Evolutionary conservation across 495 filamentous ascomycete species (phyloP), one percentile per base, ranked within the genome.

Genomic region (Aspergillus leporis): DNA sequence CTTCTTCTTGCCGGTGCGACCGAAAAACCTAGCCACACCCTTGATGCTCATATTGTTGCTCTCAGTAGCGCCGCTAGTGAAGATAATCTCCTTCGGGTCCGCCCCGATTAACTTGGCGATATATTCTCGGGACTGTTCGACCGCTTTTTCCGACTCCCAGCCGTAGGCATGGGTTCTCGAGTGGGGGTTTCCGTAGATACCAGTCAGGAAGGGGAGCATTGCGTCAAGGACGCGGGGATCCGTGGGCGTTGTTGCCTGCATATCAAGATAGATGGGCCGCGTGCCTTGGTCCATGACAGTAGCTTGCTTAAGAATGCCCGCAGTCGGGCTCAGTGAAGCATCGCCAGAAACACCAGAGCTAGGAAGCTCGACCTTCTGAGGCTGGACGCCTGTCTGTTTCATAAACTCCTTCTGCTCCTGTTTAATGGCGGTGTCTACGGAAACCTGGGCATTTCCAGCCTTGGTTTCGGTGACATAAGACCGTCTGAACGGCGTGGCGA

Each of bases 21-120:
- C 90, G 73, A 97, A 97, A 75, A 98, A 98, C 25, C 93, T 80
- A 10, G 94, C 93, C 23, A 98, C 94, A 55, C 94, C 94, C 76
- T 98, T 98, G 80, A 98, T 89, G 69, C 90, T 95, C 94, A 98
- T 98, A 67, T 98, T 98, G 78, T 98, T 98, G 70, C 92, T 96
- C 80, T 98, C 94, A 0, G 94, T 98, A 19, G 94, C 94, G 56
- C 94, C 94, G 62, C 92, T 97, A 7, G 94, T 98, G 75, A 97
- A 98, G 68, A 98, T 94, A 60, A 98, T 98, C 66, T 98, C 94
- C 74, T 98, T 98, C 7, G 94, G 80, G 68, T 98, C 90, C 14
- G 94, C 95, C 30, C 95, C 94, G 58, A 98, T 92, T 41, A 98
- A 79, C 21, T 82, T 82, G 8, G 94, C 94, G 59, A 97, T 81